phyloP scores from a whole-genome alignment of 306 rosid species.

The Luffa acutangula region DNA sequence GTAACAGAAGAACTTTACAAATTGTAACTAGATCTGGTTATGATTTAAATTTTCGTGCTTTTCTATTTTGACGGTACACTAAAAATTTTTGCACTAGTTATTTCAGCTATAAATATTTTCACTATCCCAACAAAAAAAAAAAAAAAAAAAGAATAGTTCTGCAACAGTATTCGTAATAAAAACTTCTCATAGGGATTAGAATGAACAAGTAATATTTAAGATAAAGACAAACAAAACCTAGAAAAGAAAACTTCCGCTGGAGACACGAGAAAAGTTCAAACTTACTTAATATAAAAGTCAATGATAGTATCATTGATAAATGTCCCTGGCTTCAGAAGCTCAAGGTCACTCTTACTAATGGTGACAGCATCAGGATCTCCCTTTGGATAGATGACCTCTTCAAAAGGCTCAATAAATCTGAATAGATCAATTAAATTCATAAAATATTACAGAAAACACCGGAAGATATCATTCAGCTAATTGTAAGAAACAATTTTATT shows the following conservation, averaged over 20 bases:
- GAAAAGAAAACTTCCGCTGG: background rate
- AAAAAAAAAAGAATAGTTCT: background rate
- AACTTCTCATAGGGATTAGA: background rate
- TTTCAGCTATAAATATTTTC: background rate
- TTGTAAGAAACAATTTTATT: background rate
- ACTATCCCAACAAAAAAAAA: background rate
- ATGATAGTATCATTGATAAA: slow-evolving; percentile 81
- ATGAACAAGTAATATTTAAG: background rate
- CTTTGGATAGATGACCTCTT: slow-evolving; percentile 67
- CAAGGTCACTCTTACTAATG: slow-evolving; percentile 83
- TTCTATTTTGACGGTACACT: background rate
- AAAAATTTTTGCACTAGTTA: background rate
- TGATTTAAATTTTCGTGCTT: background rate
- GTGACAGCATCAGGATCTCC: slow-evolving; percentile 91
- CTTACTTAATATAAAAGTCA: slow-evolving; percentile 90
- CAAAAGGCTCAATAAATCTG: slow-evolving; percentile 75
- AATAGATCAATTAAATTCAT: slow-evolving; percentile 1
- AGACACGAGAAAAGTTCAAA: background rate
- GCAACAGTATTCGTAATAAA: background rate
- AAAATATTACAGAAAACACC: background rate
- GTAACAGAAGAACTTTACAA: background rate
- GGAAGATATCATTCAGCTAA: background rate
- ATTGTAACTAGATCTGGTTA: background rate
- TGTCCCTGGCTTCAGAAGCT: slow-evolving; percentile 74
- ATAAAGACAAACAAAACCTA: background rate